A percentile compares a stretch with the other conserved stretches of the same genome.
phyloP scores from a whole-genome alignment of 257 asterid genomes.

The Fraxinus quadrangulata region DNA sequence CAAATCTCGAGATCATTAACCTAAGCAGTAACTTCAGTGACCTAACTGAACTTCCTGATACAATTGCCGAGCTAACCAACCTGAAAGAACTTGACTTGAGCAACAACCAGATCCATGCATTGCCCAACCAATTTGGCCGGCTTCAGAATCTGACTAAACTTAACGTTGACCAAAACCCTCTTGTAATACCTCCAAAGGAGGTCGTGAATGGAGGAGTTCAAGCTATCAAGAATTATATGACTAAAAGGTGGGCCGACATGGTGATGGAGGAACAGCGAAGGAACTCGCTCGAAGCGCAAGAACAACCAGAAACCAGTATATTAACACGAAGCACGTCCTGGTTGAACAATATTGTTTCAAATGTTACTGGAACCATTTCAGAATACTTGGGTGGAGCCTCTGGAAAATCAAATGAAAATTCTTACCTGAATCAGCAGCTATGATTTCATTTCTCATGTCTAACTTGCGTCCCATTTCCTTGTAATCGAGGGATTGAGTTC shows the following conservation, averaged over 20 bases:
- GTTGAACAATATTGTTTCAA: conserved; percentile 56
- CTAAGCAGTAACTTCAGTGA: conserved; percentile 86
- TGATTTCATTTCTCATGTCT: conserved; percentile 34
- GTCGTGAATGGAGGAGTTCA: conserved; percentile 58
- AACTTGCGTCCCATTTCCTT: neutral
- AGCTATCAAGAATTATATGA: conserved; percentile 66
- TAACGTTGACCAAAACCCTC: conserved; percentile 54
- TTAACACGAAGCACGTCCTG: conserved; percentile 76
- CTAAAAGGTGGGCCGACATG: conserved; percentile 56
- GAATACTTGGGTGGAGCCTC: conserved; percentile 51
- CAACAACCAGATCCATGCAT: conserved; percentile 84
- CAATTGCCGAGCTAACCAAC: conserved; percentile 65
- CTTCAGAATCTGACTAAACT: too few relatives aligned
- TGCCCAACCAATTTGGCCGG: conserved; percentile 46
- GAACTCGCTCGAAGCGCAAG: conserved; percentile 35
- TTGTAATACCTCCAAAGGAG: conserved; percentile 28
- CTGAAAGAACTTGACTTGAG: conserved; percentile 87
- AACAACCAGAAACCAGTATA: conserved; percentile 36
- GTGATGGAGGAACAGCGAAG: conserved; percentile 55
- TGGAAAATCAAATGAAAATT: conserved; percentile 45
- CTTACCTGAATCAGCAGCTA: conserved; percentile 67
- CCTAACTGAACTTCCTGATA: conserved; percentile 67
- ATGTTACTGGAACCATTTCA: conserved; percentile 53
- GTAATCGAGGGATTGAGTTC: neutral
- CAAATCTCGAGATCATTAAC: conserved; percentile 69